phyloP scores from a whole-genome alignment of 2,329 filamentous ascomycete species.

The Leptographium galeiforme region DNA sequence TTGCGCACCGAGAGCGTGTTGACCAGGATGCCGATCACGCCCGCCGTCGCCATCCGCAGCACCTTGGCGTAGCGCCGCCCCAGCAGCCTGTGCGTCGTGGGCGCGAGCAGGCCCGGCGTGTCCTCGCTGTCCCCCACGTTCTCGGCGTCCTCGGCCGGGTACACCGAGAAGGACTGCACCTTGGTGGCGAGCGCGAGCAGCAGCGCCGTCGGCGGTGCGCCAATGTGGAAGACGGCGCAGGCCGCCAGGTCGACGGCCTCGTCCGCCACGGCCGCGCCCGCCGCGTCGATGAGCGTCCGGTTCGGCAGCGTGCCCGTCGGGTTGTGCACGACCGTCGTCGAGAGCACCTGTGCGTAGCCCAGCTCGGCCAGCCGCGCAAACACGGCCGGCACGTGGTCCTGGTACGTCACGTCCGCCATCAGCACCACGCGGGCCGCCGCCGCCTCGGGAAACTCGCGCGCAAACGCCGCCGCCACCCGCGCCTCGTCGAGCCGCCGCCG shows the following conservation, averaged over 20 bases:
- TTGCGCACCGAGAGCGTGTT: conserved; percentile 90
- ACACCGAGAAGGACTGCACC: conserved; percentile 66
- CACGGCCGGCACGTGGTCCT: conserved; percentile 55
- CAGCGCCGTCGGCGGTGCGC: conserved; percentile 65
- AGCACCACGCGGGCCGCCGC: conserved; percentile 50
- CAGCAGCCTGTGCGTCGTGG: conserved; percentile 42
- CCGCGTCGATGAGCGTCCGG: conserved; percentile 40
- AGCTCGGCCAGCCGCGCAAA: conserved; percentile 34
- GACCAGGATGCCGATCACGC: conserved; percentile 86
- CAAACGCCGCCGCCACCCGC: conserved; percentile 45
- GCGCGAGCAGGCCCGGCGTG: conserved; percentile 12
- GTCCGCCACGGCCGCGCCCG: conserved; percentile 18
- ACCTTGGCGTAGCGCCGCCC: conserved; percentile 81
- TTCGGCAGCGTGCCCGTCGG: conserved; percentile 77
- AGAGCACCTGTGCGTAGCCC: conserved; percentile 60
- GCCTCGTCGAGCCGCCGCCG: conserved; percentile 52
- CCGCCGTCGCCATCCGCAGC: conserved; percentile 63
- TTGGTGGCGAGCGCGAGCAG: conserved; percentile 79
- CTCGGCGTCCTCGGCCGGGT: conserved; percentile 35
- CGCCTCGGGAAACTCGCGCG: conserved; percentile 48
- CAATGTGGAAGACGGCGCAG: conserved; percentile 71
- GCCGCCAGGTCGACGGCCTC: conserved; percentile 38
- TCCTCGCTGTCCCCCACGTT: not conserved
- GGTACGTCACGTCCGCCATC: conserved; percentile 82
- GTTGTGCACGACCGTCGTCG: conserved; percentile 62